These are phyloP conservation scores for Adansonia gregorii DNA, from an alignment of 441 rosid species.

Conservation along the genomic window DNA sequence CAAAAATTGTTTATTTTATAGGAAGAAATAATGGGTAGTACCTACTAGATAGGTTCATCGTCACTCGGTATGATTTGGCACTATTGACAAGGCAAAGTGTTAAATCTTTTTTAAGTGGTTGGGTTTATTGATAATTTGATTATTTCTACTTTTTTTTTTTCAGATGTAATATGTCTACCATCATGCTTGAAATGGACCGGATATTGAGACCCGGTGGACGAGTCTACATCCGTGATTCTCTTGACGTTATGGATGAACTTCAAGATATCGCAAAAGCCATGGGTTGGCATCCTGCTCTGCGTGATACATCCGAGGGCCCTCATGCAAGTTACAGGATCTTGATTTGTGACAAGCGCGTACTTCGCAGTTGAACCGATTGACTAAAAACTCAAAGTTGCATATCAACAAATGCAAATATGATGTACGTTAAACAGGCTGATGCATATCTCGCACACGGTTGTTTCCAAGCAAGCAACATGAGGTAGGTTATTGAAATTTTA, in stretches of 20 bases:
- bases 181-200: slow-evolving; percentile 99
- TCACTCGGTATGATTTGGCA: background rate
- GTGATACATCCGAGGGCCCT: slow-evolving; percentile 94
- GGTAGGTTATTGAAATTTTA: background rate
- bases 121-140: background rate
- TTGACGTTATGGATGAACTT: slow-evolving; percentile 85
- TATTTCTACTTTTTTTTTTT: slow-evolving; percentile 17
- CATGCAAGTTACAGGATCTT: slow-evolving; percentile 90
- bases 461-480: background rate
- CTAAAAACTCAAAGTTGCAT: background rate
- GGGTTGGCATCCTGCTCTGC: slow-evolving; percentile 74
- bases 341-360: slow-evolving; percentile 70
- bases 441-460: no score
- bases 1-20: background rate
- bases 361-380: slow-evolving; percentile 46
- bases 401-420: background rate
- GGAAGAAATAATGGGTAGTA: background rate
- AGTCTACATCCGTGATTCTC: slow-evolving; percentile 80
- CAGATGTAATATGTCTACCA: slow-evolving; percentile 86
- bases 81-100: background rate
- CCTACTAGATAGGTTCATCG: background rate
- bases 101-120: background rate
- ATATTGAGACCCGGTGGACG: slow-evolving; percentile 94
- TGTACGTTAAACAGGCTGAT: background rate
- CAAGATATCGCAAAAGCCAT: slow-evolving; percentile 73